These are phyloP conservation scores for Crithidia thermophila DNA, from an alignment of 208 protist species.

Conservation along the genomic window DNA sequence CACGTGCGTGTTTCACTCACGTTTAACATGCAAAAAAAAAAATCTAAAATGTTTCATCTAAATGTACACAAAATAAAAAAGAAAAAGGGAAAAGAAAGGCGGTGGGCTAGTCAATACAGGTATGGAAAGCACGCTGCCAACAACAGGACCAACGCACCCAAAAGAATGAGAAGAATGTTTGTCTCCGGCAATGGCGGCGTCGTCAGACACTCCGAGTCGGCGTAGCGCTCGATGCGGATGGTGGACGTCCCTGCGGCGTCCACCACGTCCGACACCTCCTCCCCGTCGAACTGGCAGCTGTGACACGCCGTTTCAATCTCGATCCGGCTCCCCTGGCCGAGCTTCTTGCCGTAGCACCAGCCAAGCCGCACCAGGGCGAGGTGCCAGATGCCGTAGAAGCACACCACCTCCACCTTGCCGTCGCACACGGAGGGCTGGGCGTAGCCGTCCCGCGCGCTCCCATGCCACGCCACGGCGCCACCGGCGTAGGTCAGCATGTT, in stretches of 20 bases:
- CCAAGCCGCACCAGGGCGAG: slow-evolving; percentile 45
- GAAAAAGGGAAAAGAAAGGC: background rate
- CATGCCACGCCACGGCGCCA: slow-evolving; percentile 52
- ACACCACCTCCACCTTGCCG: slow-evolving; percentile 47
- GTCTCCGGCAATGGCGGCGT: slow-evolving; percentile 17
- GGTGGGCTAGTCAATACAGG: background rate
- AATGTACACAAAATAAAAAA: too few species aligned
- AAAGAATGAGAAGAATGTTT: background rate
- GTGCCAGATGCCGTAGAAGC: slow-evolving; percentile 64
- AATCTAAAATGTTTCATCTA: too few species aligned
- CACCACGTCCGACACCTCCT: slow-evolving; percentile 22
- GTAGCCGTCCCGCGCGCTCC: slow-evolving; percentile 17
- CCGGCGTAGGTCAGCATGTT: slow-evolving; percentile 70
- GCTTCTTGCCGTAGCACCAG: slow-evolving; percentile 46
- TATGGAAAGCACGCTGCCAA: background rate
- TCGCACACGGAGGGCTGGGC: slow-evolving; percentile 39
- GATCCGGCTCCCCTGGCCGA: slow-evolving; percentile 52
- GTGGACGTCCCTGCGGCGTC: background rate
- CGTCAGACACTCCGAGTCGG: slow-evolving; percentile 16
- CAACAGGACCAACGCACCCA: background rate
- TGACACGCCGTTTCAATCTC: slow-evolving; percentile 25
- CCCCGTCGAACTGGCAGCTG: slow-evolving; percentile 61
- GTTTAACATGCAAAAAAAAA: too few species aligned
- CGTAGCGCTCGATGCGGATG: slow-evolving; percentile 13
- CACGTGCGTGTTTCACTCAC: background rate